Evolutionary conservation across 805 yeast genomes (phyloP).

Genomic region (Candida hispaniensis): DNA sequence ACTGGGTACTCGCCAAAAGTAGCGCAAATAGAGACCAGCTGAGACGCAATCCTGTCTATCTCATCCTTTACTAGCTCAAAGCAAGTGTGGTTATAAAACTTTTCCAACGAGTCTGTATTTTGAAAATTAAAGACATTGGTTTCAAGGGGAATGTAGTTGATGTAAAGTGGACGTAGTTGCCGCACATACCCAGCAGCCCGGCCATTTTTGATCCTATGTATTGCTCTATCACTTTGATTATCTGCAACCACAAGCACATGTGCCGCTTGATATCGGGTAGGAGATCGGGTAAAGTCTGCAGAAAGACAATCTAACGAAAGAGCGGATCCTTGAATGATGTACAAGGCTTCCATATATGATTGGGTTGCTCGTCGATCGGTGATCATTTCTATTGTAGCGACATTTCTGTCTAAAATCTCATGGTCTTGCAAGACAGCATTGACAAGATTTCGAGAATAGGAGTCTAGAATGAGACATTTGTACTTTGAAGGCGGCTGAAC

Average conservation of each 20-base stretch:
- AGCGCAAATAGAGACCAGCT: slow-evolving; percentile 63
- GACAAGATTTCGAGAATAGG: slow-evolving; percentile 39
- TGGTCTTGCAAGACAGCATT: slow-evolving; percentile 36
- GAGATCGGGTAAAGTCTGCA: slow-evolving; percentile 56
- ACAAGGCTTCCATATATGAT: slow-evolving; percentile 64
- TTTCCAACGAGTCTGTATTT: slow-evolving; percentile 48
- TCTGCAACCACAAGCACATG: slow-evolving; percentile 60
- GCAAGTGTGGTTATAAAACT: slow-evolving; percentile 59
- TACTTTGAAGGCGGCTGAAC: slow-evolving; percentile 19
- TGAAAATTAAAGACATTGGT: slow-evolving; percentile 61
- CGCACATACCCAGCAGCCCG: slow-evolving; percentile 23
- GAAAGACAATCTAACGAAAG: slow-evolving; percentile 66
- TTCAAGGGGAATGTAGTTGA: slow-evolving; percentile 58
- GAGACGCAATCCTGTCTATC: slow-evolving; percentile 46
- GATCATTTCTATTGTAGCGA: slow-evolving; percentile 47
- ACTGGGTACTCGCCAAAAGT: slow-evolving; percentile 82
- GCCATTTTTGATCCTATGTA: slow-evolving; percentile 23
- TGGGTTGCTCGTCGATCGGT: slow-evolving; percentile 53
- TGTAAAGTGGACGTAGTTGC: slow-evolving; percentile 34
- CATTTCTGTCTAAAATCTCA: slow-evolving; percentile 26
- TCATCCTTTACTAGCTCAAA: slow-evolving; percentile 49
- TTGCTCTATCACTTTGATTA: slow-evolving; percentile 17
- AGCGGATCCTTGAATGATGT: slow-evolving; percentile 58
- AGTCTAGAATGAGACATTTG: slow-evolving; percentile 48
- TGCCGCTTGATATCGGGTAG: slow-evolving; percentile 65